phyloP scores from a whole-genome alignment of 2,329 filamentous ascomycete species.

The Trichoderma koningii region DNA sequence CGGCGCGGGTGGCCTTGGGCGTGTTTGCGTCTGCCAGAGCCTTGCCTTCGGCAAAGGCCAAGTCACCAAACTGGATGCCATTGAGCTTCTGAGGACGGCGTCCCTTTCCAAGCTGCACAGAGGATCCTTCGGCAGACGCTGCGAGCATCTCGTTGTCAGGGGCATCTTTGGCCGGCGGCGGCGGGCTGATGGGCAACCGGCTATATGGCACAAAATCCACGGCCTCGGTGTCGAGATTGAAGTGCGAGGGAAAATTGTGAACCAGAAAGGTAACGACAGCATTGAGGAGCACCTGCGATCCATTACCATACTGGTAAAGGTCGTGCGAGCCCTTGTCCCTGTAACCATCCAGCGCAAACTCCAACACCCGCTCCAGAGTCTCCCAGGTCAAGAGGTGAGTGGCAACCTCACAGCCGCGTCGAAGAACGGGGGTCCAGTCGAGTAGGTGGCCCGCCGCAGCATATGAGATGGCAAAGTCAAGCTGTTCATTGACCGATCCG shows the following conservation, averaged over 20 bases:
- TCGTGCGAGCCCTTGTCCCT: conserved; percentile 44
- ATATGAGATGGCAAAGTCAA: conserved; percentile 63
- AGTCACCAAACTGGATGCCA: conserved; percentile 72
- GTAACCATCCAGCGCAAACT: conserved; percentile 54
- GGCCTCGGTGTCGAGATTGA: conserved; percentile 56
- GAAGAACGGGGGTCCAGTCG: conserved; percentile 55
- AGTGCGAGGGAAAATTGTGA: conserved; percentile 60
- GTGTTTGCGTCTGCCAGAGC: conserved; percentile 37
- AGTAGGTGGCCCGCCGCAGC: conserved; percentile 64
- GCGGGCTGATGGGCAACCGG: conserved; percentile 42
- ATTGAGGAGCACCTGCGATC: conserved; percentile 56
- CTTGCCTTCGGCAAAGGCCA: conserved; percentile 45
- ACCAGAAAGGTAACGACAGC: conserved; percentile 61
- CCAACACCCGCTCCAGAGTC: conserved; percentile 61
- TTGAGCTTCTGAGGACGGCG: conserved; percentile 57
- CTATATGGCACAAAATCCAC: conserved; percentile 42
- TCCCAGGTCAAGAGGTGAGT: conserved; percentile 62
- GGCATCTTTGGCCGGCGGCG: conserved; percentile 29
- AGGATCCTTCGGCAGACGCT: conserved; percentile 36
- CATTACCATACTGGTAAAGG: conserved; percentile 54
- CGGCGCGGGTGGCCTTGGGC: conserved; percentile 34
- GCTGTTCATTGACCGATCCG: conserved; percentile 46
- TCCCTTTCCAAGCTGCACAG: conserved; percentile 40
- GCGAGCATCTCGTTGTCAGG: conserved; percentile 31
- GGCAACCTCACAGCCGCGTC: conserved; percentile 62